Evolutionary conservation across 805 yeast genomes (phyloP).

Genomic region (Zygosaccharomyces rouxii): DNA sequence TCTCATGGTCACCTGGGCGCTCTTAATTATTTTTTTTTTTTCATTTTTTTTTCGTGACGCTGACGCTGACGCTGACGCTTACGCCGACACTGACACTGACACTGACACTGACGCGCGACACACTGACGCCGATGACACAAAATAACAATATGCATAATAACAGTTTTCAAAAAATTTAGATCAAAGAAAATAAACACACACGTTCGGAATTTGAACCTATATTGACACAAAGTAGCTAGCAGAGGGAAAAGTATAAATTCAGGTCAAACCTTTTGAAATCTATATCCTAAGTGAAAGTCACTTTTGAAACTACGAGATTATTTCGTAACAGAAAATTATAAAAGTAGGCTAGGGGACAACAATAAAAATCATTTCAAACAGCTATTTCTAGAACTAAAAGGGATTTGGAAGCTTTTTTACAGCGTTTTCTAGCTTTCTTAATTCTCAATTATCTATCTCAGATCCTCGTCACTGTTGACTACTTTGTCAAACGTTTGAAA

Average conservation of each 20-base stretch:
- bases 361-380: no score
- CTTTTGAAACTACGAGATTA: no score
- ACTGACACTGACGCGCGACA: background rate
- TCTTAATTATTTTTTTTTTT: background rate
- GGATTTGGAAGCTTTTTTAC: background rate
- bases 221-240: background rate
- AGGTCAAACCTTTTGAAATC: no score
- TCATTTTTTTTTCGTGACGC: background rate
- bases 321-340: no score
- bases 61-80: background rate
- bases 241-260: no score
- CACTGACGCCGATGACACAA: constrained; percentile 1
- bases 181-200: background rate
- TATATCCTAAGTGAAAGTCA: no score
- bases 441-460: background rate
- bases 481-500: background rate
- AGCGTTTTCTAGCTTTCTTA: background rate
- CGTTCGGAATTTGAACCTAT: no score
- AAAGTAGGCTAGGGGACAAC: no score
- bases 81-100: background rate
- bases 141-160: background rate
- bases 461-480: background rate
- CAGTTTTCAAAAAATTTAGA: background rate
- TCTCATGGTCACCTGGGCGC: no score
- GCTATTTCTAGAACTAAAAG: no score